Evolutionary conservation across 768 basidiomycete genomes (phyloP).

Genomic region (Russula brevipes): DNA sequence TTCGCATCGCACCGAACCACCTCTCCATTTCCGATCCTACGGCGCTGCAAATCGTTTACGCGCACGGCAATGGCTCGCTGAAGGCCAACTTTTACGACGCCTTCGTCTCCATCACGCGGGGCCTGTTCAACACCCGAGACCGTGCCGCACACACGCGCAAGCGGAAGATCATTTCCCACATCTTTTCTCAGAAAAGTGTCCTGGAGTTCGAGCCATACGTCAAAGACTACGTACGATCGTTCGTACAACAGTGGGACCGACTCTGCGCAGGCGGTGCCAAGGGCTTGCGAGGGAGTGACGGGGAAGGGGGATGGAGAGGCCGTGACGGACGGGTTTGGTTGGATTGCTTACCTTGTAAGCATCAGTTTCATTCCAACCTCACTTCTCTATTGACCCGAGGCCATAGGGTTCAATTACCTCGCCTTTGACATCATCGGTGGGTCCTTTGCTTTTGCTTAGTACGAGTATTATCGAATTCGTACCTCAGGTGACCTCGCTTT

Average conservation of each 20-base stretch:
- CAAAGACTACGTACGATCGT: constrained; percentile 48
- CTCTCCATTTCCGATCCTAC: constrained; percentile 43
- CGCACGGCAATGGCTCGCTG: constrained; percentile 38
- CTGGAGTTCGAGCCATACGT: constrained; percentile 83
- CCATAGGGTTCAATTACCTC: constrained; percentile 52
- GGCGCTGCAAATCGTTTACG: constrained; percentile 40
- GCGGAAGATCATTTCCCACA: constrained; percentile 84
- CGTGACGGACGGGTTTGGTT: constrained; percentile 62
- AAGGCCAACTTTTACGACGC: constrained; percentile 45
- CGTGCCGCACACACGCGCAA: constrained; percentile 75
- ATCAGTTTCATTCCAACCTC: not conserved
- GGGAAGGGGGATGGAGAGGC: constrained; percentile 55
- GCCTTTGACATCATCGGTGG: constrained; percentile 73
- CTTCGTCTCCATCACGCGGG: constrained; percentile 42
- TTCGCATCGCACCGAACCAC: constrained; percentile 43
- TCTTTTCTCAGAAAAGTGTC: constrained; percentile 81
- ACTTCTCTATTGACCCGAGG: constrained; percentile 11
- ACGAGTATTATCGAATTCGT: not conserved
- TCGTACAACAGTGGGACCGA: constrained; percentile 70
- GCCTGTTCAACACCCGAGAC: constrained; percentile 71
- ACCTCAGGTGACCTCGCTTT: constrained; percentile 60
- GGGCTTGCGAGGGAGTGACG: constrained; percentile 48
- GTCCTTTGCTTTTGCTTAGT: not conserved
- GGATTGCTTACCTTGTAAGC: constrained; percentile 66
- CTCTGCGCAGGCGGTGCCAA: constrained; percentile 49